A percentile compares a stretch with the other conserved stretches of the same genome.
These are phyloP conservation scores for Tricholoma saponaceum DNA, from an alignment of 768 basidiomycete species.

Conservation along the genomic window DNA sequence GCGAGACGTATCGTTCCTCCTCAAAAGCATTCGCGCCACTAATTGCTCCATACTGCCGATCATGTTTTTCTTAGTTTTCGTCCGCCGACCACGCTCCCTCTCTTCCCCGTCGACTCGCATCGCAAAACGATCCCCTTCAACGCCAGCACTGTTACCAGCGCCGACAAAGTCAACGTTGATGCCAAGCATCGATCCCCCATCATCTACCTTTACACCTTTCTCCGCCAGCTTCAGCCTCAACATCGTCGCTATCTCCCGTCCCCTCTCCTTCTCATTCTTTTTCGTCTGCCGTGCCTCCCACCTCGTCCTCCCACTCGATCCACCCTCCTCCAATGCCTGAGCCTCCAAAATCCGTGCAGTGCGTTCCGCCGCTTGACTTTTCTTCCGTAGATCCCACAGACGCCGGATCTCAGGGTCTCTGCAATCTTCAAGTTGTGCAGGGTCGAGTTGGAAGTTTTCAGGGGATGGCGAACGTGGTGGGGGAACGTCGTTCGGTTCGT, in stretches of 20 bases:
- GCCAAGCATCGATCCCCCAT: background rate
- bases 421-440: constrained; percentile 22
- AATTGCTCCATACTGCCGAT: constrained; percentile 33
- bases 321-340: constrained; percentile 27
- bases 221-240: constrained; percentile 49
- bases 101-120: constrained; percentile 1
- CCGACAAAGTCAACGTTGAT: background rate
- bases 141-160: background rate
- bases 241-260: constrained; percentile 51
- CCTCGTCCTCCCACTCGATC: constrained; percentile 30
- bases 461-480: constrained; percentile 40
- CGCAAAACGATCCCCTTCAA: background rate
- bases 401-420: constrained; percentile 34
- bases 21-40: constrained; percentile 37
- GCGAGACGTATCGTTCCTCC: constrained; percentile 20
- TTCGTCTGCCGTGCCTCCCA: constrained; percentile 39
- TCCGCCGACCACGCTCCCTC: background rate
- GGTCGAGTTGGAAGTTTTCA: constrained; percentile 35
- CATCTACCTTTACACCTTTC: constrained; percentile 4
- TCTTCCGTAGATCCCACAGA: constrained; percentile 37
- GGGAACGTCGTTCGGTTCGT: constrained; percentile 33
- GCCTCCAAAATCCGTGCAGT: constrained; percentile 16
- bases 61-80: constrained; percentile 12
- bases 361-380: constrained; percentile 18
- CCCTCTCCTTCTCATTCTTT: constrained; percentile 51